These are phyloP conservation scores for Zygosaccharomyces bailii DNA, from an alignment of 805 yeast species.

Conservation along the genomic window DNA sequence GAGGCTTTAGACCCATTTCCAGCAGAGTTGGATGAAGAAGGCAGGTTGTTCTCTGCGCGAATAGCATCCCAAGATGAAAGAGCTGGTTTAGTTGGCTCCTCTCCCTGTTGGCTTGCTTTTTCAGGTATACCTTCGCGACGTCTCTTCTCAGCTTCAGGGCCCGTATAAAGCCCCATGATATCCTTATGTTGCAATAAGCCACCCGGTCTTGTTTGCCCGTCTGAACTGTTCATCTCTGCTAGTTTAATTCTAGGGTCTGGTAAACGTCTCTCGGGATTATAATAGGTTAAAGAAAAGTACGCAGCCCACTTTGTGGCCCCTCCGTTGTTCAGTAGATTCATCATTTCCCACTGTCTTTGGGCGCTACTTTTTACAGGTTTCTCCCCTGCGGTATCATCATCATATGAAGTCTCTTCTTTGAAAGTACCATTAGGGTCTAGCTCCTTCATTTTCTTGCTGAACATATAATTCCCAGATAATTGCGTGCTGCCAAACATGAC, in stretches of 20 bases:
- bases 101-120: neutral
- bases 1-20: neutral
- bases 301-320: conserved; percentile 44
- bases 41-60: conserved; percentile 31
- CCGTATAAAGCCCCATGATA: conserved; percentile 39
- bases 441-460: conserved; percentile 31
- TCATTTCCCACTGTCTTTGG: conserved; percentile 34
- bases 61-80: conserved; percentile 40
- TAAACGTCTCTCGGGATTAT: conserved; percentile 49
- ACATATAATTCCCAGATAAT: conserved; percentile 33
- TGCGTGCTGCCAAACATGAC: conserved; percentile 39
- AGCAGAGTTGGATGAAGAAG: neutral
- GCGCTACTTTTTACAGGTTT: conserved; percentile 16
- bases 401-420: conserved; percentile 16
- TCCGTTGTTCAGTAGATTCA: conserved; percentile 33
- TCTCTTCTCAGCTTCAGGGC: conserved; percentile 23
- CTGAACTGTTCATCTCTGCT: conserved; percentile 28
- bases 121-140: conserved; percentile 18
- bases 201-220: conserved; percentile 8
- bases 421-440: conserved; percentile 28
- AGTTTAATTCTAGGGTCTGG: conserved; percentile 51
- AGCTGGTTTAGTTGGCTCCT: neutral
- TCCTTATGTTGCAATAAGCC: conserved; percentile 38
- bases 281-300: conserved; percentile 51
- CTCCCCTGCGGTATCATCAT: conserved; percentile 13